phyloP scores from a whole-genome alignment of 208 protist species.

The Porcisia hertigi region DNA sequence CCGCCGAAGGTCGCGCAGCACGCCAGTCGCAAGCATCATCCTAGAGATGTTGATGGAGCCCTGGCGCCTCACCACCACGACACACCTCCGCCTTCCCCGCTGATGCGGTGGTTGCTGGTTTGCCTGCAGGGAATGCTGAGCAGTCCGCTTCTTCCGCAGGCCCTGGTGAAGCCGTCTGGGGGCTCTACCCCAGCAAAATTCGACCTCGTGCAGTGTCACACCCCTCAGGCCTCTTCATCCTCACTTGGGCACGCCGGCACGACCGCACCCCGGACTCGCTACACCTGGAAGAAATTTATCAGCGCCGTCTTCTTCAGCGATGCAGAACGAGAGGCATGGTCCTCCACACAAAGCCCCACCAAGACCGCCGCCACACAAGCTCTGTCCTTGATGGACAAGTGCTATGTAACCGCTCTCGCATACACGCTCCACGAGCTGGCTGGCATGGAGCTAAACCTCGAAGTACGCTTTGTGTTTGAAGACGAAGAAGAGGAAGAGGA shows the following conservation, averaged over 20 bases:
- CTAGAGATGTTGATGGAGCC: not conserved
- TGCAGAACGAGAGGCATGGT: constrained; percentile 17
- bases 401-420: constrained; percentile 21
- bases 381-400: constrained; percentile 20
- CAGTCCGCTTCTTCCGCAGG: constrained; percentile 1
- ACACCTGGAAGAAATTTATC: constrained; percentile 32
- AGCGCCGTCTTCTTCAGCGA: constrained; percentile 27
- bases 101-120: constrained; percentile 26
- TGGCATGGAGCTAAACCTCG: constrained; percentile 11
- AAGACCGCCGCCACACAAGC: constrained; percentile 9
- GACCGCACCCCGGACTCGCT: not conserved
- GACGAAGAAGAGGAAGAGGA: constrained; percentile 26
- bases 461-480: constrained; percentile 18
- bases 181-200: not conserved
- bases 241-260: not conserved
- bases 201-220: not conserved
- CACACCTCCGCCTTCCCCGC: constrained; percentile 6
- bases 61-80: no score
- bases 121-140: constrained; percentile 18
- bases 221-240: not conserved
- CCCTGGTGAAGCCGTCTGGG: not conserved
- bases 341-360: constrained; percentile 4
- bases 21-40: not conserved
- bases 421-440: constrained; percentile 25
- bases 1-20: not conserved